Evolutionary conservation across 139 green algal genomes (phyloP).

Genomic region (Coelastrella sp.): DNA sequence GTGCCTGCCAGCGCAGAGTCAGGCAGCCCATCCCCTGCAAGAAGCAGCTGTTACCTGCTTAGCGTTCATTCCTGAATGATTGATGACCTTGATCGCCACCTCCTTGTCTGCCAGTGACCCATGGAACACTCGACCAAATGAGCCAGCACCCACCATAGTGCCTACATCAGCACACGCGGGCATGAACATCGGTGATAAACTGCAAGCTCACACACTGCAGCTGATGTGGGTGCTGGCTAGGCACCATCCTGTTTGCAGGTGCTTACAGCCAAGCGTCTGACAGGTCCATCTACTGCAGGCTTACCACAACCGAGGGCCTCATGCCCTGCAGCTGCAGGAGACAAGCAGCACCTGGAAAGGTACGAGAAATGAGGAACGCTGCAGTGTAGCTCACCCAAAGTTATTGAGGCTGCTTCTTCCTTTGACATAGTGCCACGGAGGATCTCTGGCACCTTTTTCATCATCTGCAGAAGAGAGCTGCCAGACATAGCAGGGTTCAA

Average conservation of each 20-base stretch:
- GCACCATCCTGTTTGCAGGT: too few relatives aligned
- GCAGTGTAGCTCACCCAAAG: conserved; percentile 15
- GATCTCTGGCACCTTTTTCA: neutral
- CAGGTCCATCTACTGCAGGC: too few relatives aligned
- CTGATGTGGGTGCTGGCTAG: too few relatives aligned
- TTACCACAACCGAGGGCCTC: too few relatives aligned
- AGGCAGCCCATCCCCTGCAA: neutral
- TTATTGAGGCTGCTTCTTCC: conserved; percentile 18
- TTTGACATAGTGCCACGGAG: neutral
- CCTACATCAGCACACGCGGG: neutral
- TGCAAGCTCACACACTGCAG: too few relatives aligned
- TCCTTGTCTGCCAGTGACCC: neutral
- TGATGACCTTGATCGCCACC: conserved; percentile 47
- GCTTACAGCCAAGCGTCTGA: too few relatives aligned
- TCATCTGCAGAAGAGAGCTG: neutral
- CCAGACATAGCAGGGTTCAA: neutral
- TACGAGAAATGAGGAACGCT: too few relatives aligned
- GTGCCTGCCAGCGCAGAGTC: neutral
- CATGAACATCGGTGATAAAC: neutral
- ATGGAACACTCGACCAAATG: conserved; percentile 43
- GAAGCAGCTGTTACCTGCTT: neutral
- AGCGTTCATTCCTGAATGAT: neutral
- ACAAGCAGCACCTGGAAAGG: too few relatives aligned
- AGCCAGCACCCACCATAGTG: conserved; percentile 28
- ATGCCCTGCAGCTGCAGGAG: too few relatives aligned